Evolutionary conservation across 2,329 filamentous ascomycete species (phyloP).

Genomic region (Sporothrix variecibatus): DNA sequence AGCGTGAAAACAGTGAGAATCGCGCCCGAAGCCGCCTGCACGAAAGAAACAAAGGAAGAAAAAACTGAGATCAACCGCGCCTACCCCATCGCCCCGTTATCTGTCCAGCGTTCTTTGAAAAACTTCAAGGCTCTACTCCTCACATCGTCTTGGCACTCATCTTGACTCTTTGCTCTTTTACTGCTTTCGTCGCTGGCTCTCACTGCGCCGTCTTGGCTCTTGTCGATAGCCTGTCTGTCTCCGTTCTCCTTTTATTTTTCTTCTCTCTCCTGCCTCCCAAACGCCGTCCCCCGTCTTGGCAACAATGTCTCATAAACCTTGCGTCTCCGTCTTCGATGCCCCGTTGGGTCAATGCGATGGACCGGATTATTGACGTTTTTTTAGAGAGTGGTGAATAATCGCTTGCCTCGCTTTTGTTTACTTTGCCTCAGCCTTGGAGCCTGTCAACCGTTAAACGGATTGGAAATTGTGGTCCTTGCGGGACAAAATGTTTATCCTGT

Average conservation of each 20-base stretch:
- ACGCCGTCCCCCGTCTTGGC: conserved; percentile 1
- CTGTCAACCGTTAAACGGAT: neutral
- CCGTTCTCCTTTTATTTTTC: neutral
- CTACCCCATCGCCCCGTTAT: neutral
- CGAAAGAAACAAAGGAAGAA: neutral
- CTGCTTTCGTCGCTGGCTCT: neutral
- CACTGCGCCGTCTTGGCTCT: neutral
- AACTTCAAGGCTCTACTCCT: neutral
- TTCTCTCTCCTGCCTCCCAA: neutral
- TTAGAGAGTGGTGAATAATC: neutral
- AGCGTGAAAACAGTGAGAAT: neutral
- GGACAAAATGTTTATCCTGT: neutral
- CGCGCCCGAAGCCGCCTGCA: neutral
- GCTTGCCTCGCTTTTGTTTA: neutral
- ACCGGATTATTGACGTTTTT: neutral
- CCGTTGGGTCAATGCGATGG: neutral
- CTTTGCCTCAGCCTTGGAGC: neutral
- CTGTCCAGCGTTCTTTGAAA: neutral
- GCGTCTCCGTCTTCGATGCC: neutral
- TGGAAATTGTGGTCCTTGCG: neutral
- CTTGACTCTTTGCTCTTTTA: neutral
- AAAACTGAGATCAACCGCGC: neutral
- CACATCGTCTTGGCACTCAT: neutral
- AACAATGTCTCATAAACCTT: neutral
- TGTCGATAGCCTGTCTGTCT: neutral